phyloP scores from a whole-genome alignment of 495 filamentous ascomycete genomes.

The Neurospora sp. region DNA sequence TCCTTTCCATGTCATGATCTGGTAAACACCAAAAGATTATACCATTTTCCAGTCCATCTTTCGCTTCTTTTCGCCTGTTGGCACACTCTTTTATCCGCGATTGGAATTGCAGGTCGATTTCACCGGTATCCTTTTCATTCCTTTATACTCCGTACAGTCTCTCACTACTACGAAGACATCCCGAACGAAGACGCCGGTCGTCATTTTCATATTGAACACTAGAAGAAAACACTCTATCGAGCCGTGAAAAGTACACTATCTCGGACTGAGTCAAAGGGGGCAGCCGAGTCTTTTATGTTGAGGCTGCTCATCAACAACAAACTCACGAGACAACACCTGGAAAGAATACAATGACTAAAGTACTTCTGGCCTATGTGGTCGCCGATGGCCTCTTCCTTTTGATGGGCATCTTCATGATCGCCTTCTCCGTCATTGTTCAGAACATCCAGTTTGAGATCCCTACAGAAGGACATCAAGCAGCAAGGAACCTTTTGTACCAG shows the following conservation, averaged over 20 bases:
- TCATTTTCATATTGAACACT: slow-evolving; percentile 1
- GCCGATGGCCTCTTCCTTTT: slow-evolving; percentile 51
- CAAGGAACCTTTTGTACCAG: slow-evolving; percentile 50
- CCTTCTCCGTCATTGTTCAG: slow-evolving; percentile 49
- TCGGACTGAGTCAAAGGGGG: slow-evolving; percentile 4
- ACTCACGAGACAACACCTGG: neutral
- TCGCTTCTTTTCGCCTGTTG: slow-evolving; percentile 18
- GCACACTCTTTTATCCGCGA: slow-evolving; percentile 11
- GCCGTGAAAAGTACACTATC: slow-evolving; percentile 1
- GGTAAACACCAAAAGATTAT: slow-evolving; percentile 4
- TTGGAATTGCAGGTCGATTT: slow-evolving; percentile 27
- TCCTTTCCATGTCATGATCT: slow-evolving; percentile 9
- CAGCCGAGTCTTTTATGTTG: slow-evolving; percentile 4
- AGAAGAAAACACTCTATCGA: neutral
- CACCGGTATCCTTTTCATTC: slow-evolving; percentile 10
- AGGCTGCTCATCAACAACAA: slow-evolving; percentile 8
- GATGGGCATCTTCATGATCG: slow-evolving; percentile 53
- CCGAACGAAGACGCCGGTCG: slow-evolving; percentile 17
- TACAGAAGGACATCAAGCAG: slow-evolving; percentile 45
- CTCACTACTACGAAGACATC: slow-evolving; percentile 1
- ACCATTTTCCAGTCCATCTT: slow-evolving; percentile 24
- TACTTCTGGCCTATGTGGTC: slow-evolving; percentile 46
- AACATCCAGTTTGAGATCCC: slow-evolving; percentile 35
- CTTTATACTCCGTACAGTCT: neutral
- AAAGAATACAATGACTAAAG: slow-evolving; percentile 44